These are phyloP conservation scores for Lactifluus pinguis DNA, from an alignment of 768 basidiomycete species.

Conservation along the genomic window DNA sequence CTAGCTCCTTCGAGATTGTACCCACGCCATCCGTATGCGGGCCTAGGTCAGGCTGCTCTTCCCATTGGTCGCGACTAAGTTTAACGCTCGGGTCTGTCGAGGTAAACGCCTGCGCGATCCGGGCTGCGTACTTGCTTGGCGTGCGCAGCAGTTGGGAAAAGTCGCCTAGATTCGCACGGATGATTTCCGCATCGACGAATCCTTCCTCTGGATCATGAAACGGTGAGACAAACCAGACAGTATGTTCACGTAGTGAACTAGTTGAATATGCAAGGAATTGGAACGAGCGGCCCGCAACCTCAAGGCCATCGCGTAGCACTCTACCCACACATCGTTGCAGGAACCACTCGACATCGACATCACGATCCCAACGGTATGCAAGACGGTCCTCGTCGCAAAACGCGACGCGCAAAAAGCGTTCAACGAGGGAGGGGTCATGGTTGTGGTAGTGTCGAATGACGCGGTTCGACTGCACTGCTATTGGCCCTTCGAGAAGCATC, in stretches of 20 bases:
- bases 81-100: constrained; percentile 66
- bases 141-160: not conserved
- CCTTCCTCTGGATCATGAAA: constrained; percentile 42
- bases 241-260: constrained; percentile 68
- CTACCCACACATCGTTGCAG: constrained; percentile 27
- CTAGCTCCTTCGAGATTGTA: not conserved
- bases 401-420: constrained; percentile 71
- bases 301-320: constrained; percentile 51
- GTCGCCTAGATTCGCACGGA: constrained; percentile 52
- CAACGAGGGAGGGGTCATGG: constrained; percentile 35
- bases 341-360: constrained; percentile 48
- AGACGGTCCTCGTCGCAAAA: constrained; percentile 45
- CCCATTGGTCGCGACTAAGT: constrained; percentile 52
- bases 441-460: constrained; percentile 55
- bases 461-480: constrained; percentile 65
- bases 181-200: constrained; percentile 42
- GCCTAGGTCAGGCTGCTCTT: constrained; percentile 49
- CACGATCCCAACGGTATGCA: constrained; percentile 50
- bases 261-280: constrained; percentile 77
- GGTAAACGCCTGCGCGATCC: constrained; percentile 26
- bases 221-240: constrained; percentile 71
- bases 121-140: not conserved
- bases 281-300: constrained; percentile 61
- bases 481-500: constrained; percentile 40
- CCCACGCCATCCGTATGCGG: not conserved